Evolutionary conservation across 2,329 filamentous ascomycete species (phyloP).

Genomic region (Beauveria pseudobassiana): DNA sequence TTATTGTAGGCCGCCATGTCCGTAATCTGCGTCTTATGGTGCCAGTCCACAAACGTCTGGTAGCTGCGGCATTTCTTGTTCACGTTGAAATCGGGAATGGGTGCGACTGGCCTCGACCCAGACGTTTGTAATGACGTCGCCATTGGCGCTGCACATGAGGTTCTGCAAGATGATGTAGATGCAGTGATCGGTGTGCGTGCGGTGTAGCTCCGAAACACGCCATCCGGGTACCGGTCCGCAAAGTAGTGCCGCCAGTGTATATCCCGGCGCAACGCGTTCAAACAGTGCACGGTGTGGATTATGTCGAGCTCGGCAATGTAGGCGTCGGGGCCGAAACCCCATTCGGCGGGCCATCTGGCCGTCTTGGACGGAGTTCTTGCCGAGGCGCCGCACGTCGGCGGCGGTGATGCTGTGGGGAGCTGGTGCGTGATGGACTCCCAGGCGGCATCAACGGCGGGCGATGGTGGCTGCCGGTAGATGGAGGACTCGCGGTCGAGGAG

Average conservation of each 20-base stretch:
- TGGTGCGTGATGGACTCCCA: conserved; percentile 4
- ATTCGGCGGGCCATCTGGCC: background rate
- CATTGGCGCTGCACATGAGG: background rate
- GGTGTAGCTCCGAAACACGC: conserved; percentile 4
- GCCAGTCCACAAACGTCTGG: background rate
- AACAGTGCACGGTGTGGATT: conserved; percentile 7
- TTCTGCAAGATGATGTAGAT: conserved; percentile 10
- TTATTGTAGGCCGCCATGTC: background rate
- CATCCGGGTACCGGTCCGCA: conserved; percentile 1
- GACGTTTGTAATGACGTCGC: background rate
- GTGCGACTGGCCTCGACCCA: background rate
- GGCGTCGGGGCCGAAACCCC: conserved; percentile 5
- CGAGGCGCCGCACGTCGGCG: conserved; percentile 1
- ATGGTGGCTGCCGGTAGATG: conserved; percentile 3
- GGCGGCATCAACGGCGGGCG: background rate
- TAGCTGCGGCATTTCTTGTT: background rate
- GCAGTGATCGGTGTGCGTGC: conserved; percentile 9
- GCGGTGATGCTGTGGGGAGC: conserved; percentile 4
- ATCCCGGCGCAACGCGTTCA: conserved; percentile 8
- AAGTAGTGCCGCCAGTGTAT: conserved; percentile 8
- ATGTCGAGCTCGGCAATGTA: conserved; percentile 10
- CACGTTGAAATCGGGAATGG: background rate
- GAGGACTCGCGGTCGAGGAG: background rate
- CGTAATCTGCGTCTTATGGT: background rate
- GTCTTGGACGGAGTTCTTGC: conserved; percentile 5